Evolutionary conservation across 2,329 filamentous ascomycete genomes (phyloP).

Genomic region (Arthroderma uncinatum): DNA sequence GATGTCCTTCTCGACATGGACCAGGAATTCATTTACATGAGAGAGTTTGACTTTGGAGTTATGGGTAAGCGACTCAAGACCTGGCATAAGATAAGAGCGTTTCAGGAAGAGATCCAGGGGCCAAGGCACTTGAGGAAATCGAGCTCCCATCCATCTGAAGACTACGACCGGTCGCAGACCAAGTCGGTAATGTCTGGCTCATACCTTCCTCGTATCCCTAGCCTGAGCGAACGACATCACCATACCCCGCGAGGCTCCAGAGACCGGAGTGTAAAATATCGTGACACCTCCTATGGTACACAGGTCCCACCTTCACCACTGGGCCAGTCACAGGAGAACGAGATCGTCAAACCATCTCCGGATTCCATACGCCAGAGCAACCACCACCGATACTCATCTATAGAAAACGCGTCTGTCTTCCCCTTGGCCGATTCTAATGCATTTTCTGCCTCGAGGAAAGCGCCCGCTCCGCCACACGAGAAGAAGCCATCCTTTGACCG

Average conservation of each 20-base stretch:
- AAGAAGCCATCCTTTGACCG: slow-evolving; percentile 50
- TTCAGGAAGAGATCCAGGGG: slow-evolving; percentile 75
- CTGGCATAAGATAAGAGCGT: slow-evolving; percentile 88
- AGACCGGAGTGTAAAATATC: slow-evolving; percentile 10
- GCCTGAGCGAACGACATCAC: slow-evolving; percentile 21
- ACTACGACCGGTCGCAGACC: slow-evolving; percentile 34
- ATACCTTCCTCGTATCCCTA: slow-evolving; percentile 36
- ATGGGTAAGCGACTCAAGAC: slow-evolving; percentile 83
- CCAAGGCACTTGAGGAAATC: slow-evolving; percentile 37
- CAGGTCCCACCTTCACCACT: slow-evolving; percentile 32
- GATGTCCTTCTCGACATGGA: slow-evolving; percentile 92
- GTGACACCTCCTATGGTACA: slow-evolving; percentile 16
- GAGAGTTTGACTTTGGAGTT: slow-evolving; percentile 85
- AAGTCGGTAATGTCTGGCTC: slow-evolving; percentile 29
- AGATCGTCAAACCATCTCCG: slow-evolving; percentile 54
- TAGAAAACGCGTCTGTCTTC: slow-evolving; percentile 50
- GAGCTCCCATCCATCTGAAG: slow-evolving; percentile 35
- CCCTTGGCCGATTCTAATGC: slow-evolving; percentile 14
- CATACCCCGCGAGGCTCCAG: slow-evolving; percentile 10
- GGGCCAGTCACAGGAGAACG: slow-evolving; percentile 32
- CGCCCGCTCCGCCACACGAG: slow-evolving; percentile 33
- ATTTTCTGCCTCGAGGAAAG: slow-evolving; percentile 18
- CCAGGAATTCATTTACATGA: slow-evolving; percentile 87
- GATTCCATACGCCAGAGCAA: slow-evolving; percentile 72
- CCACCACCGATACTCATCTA: slow-evolving; percentile 79